Conservation (phyloP, 1,284 basidiomycete species). For the Cryptococcus depauperatus region DNA sequence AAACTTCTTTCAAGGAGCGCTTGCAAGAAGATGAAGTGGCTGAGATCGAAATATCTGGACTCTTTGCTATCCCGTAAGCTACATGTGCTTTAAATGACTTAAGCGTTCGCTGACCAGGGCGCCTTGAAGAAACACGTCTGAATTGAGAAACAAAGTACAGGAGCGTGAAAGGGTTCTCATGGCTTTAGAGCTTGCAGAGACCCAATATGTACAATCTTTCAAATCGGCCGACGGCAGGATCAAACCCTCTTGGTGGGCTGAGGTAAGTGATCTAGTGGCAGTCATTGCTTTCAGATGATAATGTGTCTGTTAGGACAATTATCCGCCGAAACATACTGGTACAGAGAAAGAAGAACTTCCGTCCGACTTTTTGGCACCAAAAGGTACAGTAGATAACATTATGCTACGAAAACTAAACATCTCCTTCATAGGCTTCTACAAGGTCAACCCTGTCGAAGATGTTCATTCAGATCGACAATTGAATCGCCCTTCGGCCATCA, state of each 20-base stretch:
- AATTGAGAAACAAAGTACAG: slow-evolving; percentile 58
- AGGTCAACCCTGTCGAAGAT: slow-evolving; percentile 1
- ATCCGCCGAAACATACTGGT: too few species aligned
- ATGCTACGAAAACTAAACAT: background rate
- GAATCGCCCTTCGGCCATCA: background rate
- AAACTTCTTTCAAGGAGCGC: slow-evolving; percentile 14
- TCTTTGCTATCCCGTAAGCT: slow-evolving; percentile 65
- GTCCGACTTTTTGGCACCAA: slow-evolving; percentile 2
- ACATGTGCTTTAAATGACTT: background rate
- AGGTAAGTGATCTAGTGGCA: too few species aligned
- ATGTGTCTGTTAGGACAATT: too few species aligned
- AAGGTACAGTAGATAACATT: background rate
- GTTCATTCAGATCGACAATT: slow-evolving; percentile 3
- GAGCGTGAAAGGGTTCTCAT: slow-evolving; percentile 65
- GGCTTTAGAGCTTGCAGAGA: slow-evolving; percentile 67
- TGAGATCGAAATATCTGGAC: slow-evolving; percentile 59
- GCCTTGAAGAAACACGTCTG: slow-evolving; percentile 53
- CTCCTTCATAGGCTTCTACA: slow-evolving; percentile 5
- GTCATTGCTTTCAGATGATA: too few species aligned
- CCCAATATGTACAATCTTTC: slow-evolving; percentile 66
- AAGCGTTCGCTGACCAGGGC: background rate
- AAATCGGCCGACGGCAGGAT: too few species aligned
- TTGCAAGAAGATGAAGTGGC: slow-evolving; percentile 49
- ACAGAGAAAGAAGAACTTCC: too few species aligned
- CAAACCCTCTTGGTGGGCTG: too few species aligned